Base-by-base conservation (phyloP, 352 stramenopile genomes). In the Aphanomyces invadans region DNA sequence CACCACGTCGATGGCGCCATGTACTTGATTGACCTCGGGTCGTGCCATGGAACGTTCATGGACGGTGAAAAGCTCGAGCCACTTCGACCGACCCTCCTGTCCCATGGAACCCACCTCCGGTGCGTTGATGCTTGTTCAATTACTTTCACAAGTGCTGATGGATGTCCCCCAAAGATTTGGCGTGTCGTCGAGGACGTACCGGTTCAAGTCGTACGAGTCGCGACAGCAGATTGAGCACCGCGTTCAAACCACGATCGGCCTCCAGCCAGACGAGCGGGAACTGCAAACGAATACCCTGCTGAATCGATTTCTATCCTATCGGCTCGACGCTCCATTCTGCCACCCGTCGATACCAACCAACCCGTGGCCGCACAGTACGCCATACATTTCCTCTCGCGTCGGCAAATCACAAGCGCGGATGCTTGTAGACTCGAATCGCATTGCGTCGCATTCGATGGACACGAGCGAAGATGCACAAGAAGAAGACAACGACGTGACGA, bases 201-300 rank as follows among this genome's bases (percentile, higher is more conserved):
- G 77, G n/a, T 93, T 90, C 70, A 90, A 90, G 62, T 70, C 80
- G 28, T 92, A 90, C 63, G 80, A 90, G 23, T 90, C 84, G 12
- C 72, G 78, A 1, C 82, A 88, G 51, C 77, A 89, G 67, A 93
- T 93, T 71, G 70, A 73, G 3, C 75, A 84, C 44, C 77, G 82
- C 49, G 68, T 93, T 52, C 71, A 72, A 12, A 75, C 71, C 36
- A 76, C 78, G 21, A 73, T 80, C 39, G 77, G 78, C 2, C 68
- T 93, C 2, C 77, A 82, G 17, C 68, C 46, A 12, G 80, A 88
- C 9, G 83, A 92, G 61, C 60, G 78, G 29, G 63, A 81, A 23
- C 54, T 94, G 29, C 81, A 92, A 66, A 74, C 84, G 49, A 94
- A 94, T 62, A 94, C 85, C 57, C 70, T 94, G 59, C 70, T 94